phyloP scores from a whole-genome alignment of 1,284 basidiomycete genomes.

The Pisolithus thermaeus region DNA sequence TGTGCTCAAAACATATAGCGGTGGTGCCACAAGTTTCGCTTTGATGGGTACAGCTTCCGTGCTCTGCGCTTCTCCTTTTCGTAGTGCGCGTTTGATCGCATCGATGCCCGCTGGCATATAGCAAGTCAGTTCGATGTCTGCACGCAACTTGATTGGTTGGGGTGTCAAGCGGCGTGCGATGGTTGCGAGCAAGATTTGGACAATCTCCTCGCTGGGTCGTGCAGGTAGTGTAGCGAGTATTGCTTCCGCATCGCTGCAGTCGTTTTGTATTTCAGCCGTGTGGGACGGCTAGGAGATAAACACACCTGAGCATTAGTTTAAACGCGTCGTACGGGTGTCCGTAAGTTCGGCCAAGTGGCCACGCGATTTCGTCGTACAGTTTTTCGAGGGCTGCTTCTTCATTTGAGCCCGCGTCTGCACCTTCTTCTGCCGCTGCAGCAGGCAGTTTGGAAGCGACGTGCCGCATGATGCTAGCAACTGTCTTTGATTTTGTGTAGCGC shows the following conservation, averaged over 20 bases:
- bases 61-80: constrained; percentile 85
- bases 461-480: constrained; percentile 88
- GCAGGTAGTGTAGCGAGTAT: constrained; percentile 74
- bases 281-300: constrained; percentile 11
- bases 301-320: constrained; percentile 90
- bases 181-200: constrained; percentile 71
- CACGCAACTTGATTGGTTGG: constrained; percentile 97
- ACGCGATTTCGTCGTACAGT: constrained; percentile 88
- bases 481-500: constrained; percentile 96
- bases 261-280: neutral
- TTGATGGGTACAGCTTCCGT: constrained; percentile 94
- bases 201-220: constrained; percentile 56
- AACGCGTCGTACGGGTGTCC: constrained; percentile 98
- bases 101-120: constrained; percentile 98
- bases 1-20: constrained; percentile 92
- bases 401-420: constrained; percentile 39
- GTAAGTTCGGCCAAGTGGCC: constrained; percentile 91
- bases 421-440: constrained; percentile 40
- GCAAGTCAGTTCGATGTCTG: constrained; percentile 97
- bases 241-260: constrained; percentile 75
- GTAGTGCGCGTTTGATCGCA: constrained; percentile 90
- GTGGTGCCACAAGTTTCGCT: constrained; percentile 94
- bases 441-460: constrained; percentile 89
- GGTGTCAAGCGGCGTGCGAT: constrained; percentile 95
- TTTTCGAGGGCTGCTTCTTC: constrained; percentile 76